Evolutionary conservation across 805 yeast species (phyloP).

Genomic region (Suhomyces sp.): DNA sequence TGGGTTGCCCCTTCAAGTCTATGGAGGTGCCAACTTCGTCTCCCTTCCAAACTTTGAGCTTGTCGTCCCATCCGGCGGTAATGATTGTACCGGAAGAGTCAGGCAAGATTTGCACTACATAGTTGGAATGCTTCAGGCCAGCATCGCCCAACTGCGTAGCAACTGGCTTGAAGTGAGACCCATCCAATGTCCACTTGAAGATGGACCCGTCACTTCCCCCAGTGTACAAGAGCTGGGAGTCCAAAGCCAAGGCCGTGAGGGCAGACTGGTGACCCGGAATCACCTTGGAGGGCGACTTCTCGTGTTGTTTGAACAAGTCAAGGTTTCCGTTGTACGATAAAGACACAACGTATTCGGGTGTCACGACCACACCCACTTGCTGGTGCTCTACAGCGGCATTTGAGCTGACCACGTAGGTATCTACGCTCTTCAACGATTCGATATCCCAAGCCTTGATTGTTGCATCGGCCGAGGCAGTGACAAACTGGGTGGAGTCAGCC

Average conservation of each 20-base stretch:
- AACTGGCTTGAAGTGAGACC: slow-evolving; percentile 13
- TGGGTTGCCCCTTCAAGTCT: slow-evolving; percentile 34
- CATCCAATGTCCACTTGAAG: slow-evolving; percentile 51
- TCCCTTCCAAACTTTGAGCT: slow-evolving; percentile 44
- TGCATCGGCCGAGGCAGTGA: slow-evolving; percentile 82
- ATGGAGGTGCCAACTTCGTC: slow-evolving; percentile 11
- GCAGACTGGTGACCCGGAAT: slow-evolving; percentile 81
- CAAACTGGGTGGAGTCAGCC: slow-evolving; percentile 52
- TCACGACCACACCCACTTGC: slow-evolving; percentile 73
- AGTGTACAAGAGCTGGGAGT: slow-evolving; percentile 38
- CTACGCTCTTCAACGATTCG: slow-evolving; percentile 31
- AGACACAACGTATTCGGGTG: slow-evolving; percentile 58
- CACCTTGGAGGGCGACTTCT: slow-evolving; percentile 31
- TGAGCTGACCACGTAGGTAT: slow-evolving; percentile 48
- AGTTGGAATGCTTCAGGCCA: slow-evolving; percentile 58
- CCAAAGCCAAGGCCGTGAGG: slow-evolving; percentile 56
- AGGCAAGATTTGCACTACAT: slow-evolving; percentile 52
- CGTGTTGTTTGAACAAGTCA: slow-evolving; percentile 50
- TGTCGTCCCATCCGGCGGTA: slow-evolving; percentile 90
- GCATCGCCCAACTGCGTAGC: slow-evolving; percentile 31
- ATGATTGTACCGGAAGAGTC: slow-evolving; percentile 27
- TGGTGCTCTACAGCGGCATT: slow-evolving; percentile 54
- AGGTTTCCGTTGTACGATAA: slow-evolving; percentile 72
- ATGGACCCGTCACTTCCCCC: slow-evolving; percentile 86
- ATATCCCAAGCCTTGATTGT: slow-evolving; percentile 65